A percentile compares a stretch with the other conserved stretches of the same genome.
phyloP scores from a whole-genome alignment of 352 stramenopile species.

The Peronospora tabacina region DNA sequence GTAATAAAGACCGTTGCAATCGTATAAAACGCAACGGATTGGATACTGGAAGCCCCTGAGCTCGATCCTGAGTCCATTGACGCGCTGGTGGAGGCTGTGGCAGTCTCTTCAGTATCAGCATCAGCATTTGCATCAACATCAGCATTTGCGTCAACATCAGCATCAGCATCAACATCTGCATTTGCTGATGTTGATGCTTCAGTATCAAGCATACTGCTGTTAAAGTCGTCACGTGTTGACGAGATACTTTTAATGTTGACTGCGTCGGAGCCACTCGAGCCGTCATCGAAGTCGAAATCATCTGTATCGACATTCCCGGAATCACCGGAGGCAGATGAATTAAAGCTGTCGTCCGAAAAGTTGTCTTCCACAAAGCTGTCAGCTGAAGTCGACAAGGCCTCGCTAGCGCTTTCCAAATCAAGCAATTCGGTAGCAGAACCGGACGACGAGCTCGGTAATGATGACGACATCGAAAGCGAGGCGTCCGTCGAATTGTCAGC shows the following conservation, averaged over 20 bases:
- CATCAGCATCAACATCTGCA: no score
- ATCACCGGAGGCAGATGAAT: conserved; percentile 3
- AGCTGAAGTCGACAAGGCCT: background rate
- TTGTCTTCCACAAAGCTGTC: no score
- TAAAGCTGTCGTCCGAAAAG: background rate
- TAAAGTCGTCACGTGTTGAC: conserved; percentile 4
- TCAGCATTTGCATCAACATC: no score
- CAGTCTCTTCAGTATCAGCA: conserved; percentile 1
- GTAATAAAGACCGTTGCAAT: conserved; percentile 11
- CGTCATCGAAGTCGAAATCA: conserved; percentile 5
- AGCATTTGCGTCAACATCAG: no score
- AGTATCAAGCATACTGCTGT: conserved; percentile 2
- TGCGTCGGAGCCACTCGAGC: conserved; percentile 12
- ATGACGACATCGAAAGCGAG: conserved; percentile 4
- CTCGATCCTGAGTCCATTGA: conserved; percentile 9
- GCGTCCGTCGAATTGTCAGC: conserved; percentile 6
- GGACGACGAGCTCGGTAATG: background rate
- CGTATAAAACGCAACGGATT: conserved; percentile 13
- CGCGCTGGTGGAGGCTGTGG: conserved; percentile 1
- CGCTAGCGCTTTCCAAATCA: conserved; percentile 4
- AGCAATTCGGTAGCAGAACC: conserved; percentile 8
- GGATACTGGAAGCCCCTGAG: conserved; percentile 7
- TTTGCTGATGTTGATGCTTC: no score
- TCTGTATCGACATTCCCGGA: conserved; percentile 3
- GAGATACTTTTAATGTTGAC: conserved; percentile 5